Evolutionary conservation across 2,329 filamentous ascomycete species (phyloP).

Genomic region (Paecilomyces formosus): DNA sequence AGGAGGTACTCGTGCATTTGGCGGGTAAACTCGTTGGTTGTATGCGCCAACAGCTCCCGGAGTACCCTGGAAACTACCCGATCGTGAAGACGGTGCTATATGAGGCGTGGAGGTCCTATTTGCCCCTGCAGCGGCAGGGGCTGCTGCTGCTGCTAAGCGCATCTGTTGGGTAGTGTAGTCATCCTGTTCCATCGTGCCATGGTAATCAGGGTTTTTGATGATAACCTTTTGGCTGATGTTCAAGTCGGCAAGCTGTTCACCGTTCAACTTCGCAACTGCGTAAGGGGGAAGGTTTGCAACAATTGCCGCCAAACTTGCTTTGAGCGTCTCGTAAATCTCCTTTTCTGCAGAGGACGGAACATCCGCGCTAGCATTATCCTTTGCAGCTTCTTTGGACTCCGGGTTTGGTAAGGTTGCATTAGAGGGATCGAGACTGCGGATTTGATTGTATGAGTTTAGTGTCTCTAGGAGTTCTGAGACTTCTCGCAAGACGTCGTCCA

Average conservation of each 20-base stretch:
- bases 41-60: slow-evolving; percentile 17
- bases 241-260: slow-evolving; percentile 74
- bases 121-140: slow-evolving; percentile 11
- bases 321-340: slow-evolving; percentile 63
- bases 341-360: slow-evolving; percentile 50
- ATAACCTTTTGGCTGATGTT: slow-evolving; percentile 74
- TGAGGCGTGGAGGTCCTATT: slow-evolving; percentile 27
- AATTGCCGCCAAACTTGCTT: slow-evolving; percentile 65
- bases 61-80: slow-evolving; percentile 20
- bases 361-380: slow-evolving; percentile 35
- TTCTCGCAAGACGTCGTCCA: slow-evolving; percentile 47
- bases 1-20: slow-evolving; percentile 21
- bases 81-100: slow-evolving; percentile 17
- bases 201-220: slow-evolving; percentile 64
- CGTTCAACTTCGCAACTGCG: slow-evolving; percentile 77
- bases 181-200: slow-evolving; percentile 78
- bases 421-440: slow-evolving; percentile 44
- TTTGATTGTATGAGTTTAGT: slow-evolving; percentile 54
- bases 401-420: slow-evolving; percentile 20
- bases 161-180: slow-evolving; percentile 52
- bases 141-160: slow-evolving; percentile 21
- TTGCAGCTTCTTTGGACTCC: slow-evolving; percentile 17
- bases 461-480: slow-evolving; percentile 56
- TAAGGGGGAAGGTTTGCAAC: slow-evolving; percentile 73
- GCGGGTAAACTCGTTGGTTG: slow-evolving; percentile 25